Conservation (phyloP, 2,329 filamentous ascomycete genomes). For the Colletotrichum neosansevieriae region DNA sequence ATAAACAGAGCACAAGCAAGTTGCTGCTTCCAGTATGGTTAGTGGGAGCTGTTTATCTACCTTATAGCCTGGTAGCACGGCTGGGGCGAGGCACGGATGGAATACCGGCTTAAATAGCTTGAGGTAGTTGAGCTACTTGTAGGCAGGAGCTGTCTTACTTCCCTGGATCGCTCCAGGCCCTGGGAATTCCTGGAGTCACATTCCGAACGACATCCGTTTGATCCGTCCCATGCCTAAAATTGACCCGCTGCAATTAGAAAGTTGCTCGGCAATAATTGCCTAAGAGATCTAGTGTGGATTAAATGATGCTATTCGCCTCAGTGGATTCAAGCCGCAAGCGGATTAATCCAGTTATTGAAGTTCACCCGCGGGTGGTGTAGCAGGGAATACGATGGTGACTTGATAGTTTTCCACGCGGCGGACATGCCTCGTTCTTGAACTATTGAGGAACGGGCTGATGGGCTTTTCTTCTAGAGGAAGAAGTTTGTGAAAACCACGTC, state of each 20-base stretch:
- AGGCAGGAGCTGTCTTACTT: background rate
- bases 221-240: conserved; percentile 1
- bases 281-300: background rate
- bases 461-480: background rate
- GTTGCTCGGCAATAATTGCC: background rate
- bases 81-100: conserved; percentile 14
- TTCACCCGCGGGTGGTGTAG: background rate
- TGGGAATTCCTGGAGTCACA: background rate
- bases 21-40: conserved; percentile 27
- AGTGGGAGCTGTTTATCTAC: background rate
- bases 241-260: background rate
- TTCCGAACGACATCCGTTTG: background rate
- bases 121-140: conserved; percentile 1
- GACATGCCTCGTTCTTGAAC: background rate
- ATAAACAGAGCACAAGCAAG: conserved; percentile 2
- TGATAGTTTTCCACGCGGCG: conserved; percentile 7
- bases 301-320: background rate
- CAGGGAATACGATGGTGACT: background rate
- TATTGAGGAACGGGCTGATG: background rate
- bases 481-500: background rate
- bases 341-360: background rate
- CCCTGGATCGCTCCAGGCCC: conserved; percentile 13
- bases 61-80: conserved; percentile 2
- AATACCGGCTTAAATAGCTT: conserved; percentile 4
- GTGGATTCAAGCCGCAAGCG: background rate